phyloP scores from a whole-genome alignment of 306 rosid species.

The Oemleria cerasiformis region DNA sequence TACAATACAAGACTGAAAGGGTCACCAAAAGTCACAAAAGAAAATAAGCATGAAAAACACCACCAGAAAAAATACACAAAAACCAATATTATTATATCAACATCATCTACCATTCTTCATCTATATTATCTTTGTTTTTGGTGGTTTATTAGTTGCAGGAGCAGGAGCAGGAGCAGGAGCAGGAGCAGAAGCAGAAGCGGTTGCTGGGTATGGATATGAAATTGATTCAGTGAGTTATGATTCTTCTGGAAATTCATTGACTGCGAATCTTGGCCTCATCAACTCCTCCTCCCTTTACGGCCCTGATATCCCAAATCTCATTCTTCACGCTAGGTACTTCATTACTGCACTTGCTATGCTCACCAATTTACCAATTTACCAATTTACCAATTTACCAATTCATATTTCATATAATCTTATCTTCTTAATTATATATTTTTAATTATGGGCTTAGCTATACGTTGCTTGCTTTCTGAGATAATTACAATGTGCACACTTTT shows the following conservation, averaged over 20 bases:
- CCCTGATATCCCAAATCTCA: constrained; percentile 57
- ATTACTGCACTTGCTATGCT: too few relatives aligned
- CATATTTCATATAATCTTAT: too few relatives aligned
- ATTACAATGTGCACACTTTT: too few relatives aligned
- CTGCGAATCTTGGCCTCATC: constrained; percentile 61
- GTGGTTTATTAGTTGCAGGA: not conserved
- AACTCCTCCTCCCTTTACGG: constrained; percentile 52
- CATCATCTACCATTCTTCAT: constrained; percentile 1
- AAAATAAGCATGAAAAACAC: too few relatives aligned
- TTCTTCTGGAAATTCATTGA: constrained; percentile 29
- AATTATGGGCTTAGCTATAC: too few relatives aligned
- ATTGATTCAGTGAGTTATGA: constrained; percentile 28
- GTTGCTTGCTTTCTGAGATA: too few relatives aligned
- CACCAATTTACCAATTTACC: not conserved
- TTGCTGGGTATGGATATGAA: constrained; percentile 57
- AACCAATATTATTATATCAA: not conserved
- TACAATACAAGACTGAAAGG: too few relatives aligned
- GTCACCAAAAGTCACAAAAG: too few relatives aligned
- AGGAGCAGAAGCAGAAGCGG: constrained; percentile 8
- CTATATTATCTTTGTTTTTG: not conserved
- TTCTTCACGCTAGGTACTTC: constrained; percentile 56
- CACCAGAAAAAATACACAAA: not conserved
- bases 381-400: not conserved
- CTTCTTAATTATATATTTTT: too few relatives aligned
- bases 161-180: not conserved